Evolutionary conservation across 2,329 filamentous ascomycete species (phyloP).

Genomic region (Colletotrichum kahawae): DNA sequence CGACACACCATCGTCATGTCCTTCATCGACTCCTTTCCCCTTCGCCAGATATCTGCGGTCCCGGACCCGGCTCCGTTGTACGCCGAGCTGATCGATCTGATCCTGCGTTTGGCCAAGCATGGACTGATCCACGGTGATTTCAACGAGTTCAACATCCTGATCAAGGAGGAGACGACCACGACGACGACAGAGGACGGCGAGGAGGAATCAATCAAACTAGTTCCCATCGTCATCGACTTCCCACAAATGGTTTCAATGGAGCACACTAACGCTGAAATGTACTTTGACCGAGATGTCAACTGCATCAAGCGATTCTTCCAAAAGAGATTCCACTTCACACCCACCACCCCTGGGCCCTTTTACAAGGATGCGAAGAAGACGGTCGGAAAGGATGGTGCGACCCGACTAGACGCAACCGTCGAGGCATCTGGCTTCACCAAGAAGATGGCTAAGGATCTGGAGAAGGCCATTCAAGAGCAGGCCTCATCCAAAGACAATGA

Average conservation of each 20-base stretch:
- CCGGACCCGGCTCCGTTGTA: slow-evolving; percentile 87
- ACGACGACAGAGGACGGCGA: slow-evolving; percentile 42
- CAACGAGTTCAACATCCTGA: slow-evolving; percentile 98
- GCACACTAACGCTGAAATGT: slow-evolving; percentile 92
- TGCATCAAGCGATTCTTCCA: slow-evolving; percentile 96
- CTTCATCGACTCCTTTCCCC: slow-evolving; percentile 87
- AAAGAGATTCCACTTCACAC: slow-evolving; percentile 85
- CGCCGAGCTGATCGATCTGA: slow-evolving; percentile 85
- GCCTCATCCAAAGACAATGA: slow-evolving; percentile 50
- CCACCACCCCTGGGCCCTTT: slow-evolving; percentile 81
- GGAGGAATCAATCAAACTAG: slow-evolving; percentile 58
- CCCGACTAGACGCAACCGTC: slow-evolving; percentile 83
- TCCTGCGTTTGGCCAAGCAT: slow-evolving; percentile 81
- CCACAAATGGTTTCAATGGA: slow-evolving; percentile 98
- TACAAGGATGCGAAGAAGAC: slow-evolving; percentile 84
- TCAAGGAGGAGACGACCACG: slow-evolving; percentile 71
- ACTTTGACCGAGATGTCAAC: slow-evolving; percentile 94
- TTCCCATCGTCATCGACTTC: slow-evolving; percentile 93
- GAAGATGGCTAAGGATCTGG: slow-evolving; percentile 95
- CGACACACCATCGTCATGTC: slow-evolving; percentile 97
- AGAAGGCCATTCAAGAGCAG: slow-evolving; percentile 86
- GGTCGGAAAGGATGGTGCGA: slow-evolving; percentile 67
- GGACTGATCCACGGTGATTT: slow-evolving; percentile 98
- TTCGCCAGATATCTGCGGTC: slow-evolving; percentile 85
- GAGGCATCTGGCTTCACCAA: slow-evolving; percentile 94